These are phyloP conservation scores for Eucalyptus pauciflora DNA, from an alignment of 345 rosid species.

Conservation along the genomic window DNA sequence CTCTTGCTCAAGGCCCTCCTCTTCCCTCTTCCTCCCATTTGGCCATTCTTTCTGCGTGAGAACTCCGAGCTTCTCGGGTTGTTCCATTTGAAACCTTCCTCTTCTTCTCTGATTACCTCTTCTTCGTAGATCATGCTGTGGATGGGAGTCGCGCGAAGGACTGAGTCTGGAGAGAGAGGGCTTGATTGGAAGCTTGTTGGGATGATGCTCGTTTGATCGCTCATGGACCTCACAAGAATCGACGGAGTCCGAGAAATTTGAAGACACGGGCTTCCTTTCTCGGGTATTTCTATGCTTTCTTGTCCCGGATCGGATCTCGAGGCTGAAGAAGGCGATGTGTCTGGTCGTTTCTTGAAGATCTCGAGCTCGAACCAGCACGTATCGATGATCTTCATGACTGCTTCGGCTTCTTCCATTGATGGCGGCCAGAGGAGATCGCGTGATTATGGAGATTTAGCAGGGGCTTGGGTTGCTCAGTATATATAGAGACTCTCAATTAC, in stretches of 20 bases:
- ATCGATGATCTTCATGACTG: conserved; percentile 25
- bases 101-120: not conserved
- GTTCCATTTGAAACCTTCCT: not conserved
- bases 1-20: conserved; percentile 36
- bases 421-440: not conserved
- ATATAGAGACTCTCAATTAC: not conserved
- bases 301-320: conserved; percentile 1
- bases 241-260: not conserved
- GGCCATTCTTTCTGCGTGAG: not conserved
- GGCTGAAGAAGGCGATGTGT: not conserved
- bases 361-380: conserved; percentile 35
- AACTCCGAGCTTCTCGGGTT: not conserved
- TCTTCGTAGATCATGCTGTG: conserved; percentile 1
- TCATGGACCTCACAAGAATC: conserved; percentile 31
- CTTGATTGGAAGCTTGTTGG: not conserved
- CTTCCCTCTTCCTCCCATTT: not conserved
- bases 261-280: not conserved
- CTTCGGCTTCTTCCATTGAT: conserved; percentile 17
- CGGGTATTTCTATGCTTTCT: conserved; percentile 4
- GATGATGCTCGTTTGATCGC: conserved; percentile 29
- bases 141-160: conserved; percentile 10
- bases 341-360: conserved; percentile 15
- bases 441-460: not conserved
- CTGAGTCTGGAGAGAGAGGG: conserved; percentile 34
- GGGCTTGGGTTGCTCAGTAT: not conserved